Evolutionary conservation across 768 basidiomycete species (phyloP).

Genomic region (Lactifluus hygrophoroides): DNA sequence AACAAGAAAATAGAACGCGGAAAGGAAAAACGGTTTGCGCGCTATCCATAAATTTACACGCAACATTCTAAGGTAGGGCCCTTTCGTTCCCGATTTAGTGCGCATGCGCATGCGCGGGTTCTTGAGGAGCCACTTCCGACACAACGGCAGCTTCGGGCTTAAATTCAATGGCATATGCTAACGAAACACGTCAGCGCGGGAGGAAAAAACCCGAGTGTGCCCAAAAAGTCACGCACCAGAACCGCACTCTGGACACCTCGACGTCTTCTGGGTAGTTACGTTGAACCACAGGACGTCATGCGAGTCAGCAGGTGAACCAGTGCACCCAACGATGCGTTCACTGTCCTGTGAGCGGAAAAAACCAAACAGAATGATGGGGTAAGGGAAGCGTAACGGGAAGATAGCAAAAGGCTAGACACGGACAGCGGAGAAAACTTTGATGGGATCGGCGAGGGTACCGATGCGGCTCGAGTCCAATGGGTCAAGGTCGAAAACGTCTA

Average conservation of each 20-base stretch:
- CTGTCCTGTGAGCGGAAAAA: constrained; percentile 49
- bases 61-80: constrained; percentile 3
- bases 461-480: constrained; percentile 78
- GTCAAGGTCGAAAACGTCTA: constrained; percentile 82
- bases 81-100: not conserved
- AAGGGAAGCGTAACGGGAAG: not conserved
- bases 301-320: constrained; percentile 89
- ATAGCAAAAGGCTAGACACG: constrained; percentile 28
- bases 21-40: not conserved
- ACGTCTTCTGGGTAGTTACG: constrained; percentile 52
- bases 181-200: constrained; percentile 5
- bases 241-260: constrained; percentile 90
- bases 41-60: constrained; percentile 9
- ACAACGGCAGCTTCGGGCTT: not conserved
- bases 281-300: constrained; percentile 89
- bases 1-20: not conserved
- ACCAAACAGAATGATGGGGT: constrained; percentile 7
- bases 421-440: constrained; percentile 82
- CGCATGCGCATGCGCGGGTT: constrained; percentile 12
- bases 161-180: constrained; percentile 67
- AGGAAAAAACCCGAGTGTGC: not conserved
- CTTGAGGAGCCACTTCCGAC: constrained; percentile 18
- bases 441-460: constrained; percentile 82
- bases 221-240: constrained; percentile 61
- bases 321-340: constrained; percentile 87